These are phyloP conservation scores for Pisolithus sp. DNA, from an alignment of 768 basidiomycete genomes.

Conservation along the genomic window DNA sequence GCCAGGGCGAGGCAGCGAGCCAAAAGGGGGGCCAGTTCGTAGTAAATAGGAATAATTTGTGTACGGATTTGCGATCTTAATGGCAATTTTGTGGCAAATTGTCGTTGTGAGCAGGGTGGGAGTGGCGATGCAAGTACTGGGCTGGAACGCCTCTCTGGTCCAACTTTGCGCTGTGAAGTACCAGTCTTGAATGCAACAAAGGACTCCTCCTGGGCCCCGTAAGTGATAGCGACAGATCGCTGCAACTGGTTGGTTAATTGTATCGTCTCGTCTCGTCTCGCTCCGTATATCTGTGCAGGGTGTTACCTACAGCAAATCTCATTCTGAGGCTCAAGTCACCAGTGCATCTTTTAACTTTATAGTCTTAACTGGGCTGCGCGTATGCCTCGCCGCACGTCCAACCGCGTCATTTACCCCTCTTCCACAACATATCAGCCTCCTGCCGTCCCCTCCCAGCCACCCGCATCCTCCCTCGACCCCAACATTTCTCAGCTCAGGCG, in stretches of 20 bases:
- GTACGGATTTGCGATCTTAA: constrained; percentile 6
- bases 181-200: too few species aligned
- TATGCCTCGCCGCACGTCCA: constrained; percentile 56
- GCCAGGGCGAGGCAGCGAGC: constrained; percentile 43
- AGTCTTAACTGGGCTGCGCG: constrained; percentile 28
- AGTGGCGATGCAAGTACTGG: too few species aligned
- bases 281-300: constrained; percentile 11
- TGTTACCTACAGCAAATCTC: neutral
- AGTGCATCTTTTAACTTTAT: constrained; percentile 31
- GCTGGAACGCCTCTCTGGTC: constrained; percentile 1
- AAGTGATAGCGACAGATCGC: constrained; percentile 5
- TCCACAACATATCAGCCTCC: constrained; percentile 25
- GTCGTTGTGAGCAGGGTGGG: too few species aligned
- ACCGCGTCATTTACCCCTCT: constrained; percentile 30
- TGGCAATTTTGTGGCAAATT: constrained; percentile 14
- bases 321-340: constrained; percentile 17
- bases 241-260: constrained; percentile 15
- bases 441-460: constrained; percentile 19
- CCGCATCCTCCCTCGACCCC: constrained; percentile 24
- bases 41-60: constrained; percentile 9
- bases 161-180: constrained; percentile 1
- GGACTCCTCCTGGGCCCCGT: constrained; percentile 3
- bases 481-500: constrained; percentile 55
- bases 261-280: constrained; percentile 16
- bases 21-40: constrained; percentile 23